Evolutionary conservation across 202 grass and related monocot genomes (phyloP).

Genomic region (Dendrocalamus latiflorus): DNA sequence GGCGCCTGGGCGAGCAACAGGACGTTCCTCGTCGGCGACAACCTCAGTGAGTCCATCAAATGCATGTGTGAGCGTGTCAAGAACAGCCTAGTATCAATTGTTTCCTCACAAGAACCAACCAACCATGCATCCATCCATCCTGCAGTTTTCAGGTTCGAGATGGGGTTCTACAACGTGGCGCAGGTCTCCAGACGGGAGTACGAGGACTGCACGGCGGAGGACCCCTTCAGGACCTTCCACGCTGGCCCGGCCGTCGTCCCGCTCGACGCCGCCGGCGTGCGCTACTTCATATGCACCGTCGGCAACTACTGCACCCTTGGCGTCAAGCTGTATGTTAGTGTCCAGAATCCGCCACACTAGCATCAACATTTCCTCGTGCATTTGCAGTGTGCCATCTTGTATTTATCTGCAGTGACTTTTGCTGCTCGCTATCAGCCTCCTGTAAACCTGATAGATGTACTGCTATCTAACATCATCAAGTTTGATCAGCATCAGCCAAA

Average conservation of each 20-base stretch:
- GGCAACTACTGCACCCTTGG: slow-evolving; percentile 59
- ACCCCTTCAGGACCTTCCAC: slow-evolving; percentile 27
- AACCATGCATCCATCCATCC: background rate
- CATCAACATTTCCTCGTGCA: background rate
- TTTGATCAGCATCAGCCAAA: background rate
- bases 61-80: background rate
- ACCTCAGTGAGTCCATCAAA: slow-evolving; percentile 24
- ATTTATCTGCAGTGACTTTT: background rate
- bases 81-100: no score
- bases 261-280: slow-evolving; percentile 12
- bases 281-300: slow-evolving; percentile 43
- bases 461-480: background rate
- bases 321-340: slow-evolving; percentile 13
- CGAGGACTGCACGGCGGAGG: slow-evolving; percentile 26
- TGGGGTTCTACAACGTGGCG: slow-evolving; percentile 56
- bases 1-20: slow-evolving; percentile 40
- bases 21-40: slow-evolving; percentile 40
- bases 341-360: background rate
- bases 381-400: background rate
- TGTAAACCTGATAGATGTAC: background rate
- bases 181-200: slow-evolving; percentile 44
- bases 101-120: background rate
- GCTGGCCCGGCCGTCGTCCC: slow-evolving; percentile 13
- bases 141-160: slow-evolving; percentile 52
- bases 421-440: no score